Base-by-base conservation (phyloP, 768 basidiomycete species). In the Kwoniella pini region DNA sequence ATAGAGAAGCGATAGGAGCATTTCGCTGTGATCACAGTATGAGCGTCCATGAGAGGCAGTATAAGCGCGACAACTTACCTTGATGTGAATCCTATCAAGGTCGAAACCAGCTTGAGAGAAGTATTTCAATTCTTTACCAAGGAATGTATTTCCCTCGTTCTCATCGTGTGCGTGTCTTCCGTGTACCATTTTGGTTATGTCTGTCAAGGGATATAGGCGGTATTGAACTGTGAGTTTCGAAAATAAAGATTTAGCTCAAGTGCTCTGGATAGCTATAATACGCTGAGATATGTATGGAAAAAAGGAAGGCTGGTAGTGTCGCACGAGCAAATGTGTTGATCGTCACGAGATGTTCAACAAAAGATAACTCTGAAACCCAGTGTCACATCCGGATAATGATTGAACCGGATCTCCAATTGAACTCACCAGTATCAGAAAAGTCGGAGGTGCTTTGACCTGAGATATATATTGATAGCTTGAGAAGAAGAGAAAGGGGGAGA, bases 101-200 rank as follows among this genome's bases (percentile, higher is more conserved):
- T 99, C 95, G 81, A 99, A 98, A 63, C 96, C 96, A 59, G 96
- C 95, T 80, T 96, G 89, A 38, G 95, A 98, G 85, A 96, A 96
- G 82, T 93, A 91, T 78, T 92, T 89, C 73, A 98, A 85, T 77
- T 98, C 94, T 70, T 85, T 87, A 72, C 91, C 92, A 72, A 95
- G 88, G 77, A 94, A 74, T 57, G 69, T 65, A 62, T 74, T 74
- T 54, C 54, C 43, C 54, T 74, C 69, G 60, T 69, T 65, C 53
- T 74, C 69, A 51, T 71, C 68, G 64, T 74, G 68, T 62, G 67
- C 69, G 60, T 74, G 72, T 61, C 38, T 42, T 36, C 53, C 42
- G 42, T 60, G 51, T 17, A 57, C 42, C 67, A 69, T 69, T 31
- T 33, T 69, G 67, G n/a, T n/a, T n/a, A n/a, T n/a, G n/a, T n/a